Base-by-base conservation (phyloP, 257 asterid species). In the Linderniella brevidens region DNA sequence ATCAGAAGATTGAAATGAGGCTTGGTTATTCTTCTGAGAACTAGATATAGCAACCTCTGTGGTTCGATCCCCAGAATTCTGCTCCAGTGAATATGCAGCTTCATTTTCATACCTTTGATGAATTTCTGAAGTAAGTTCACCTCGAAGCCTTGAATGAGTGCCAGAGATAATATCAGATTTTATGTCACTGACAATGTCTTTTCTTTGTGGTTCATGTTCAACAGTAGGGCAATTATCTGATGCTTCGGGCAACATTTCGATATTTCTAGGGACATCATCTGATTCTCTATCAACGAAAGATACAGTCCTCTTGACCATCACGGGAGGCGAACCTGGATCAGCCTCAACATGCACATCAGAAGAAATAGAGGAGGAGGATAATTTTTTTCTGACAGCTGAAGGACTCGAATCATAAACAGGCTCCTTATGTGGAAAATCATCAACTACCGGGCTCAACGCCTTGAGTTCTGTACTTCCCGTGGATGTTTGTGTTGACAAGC, bases 371-470 rank as follows among this genome's bases (percentile, higher is more conserved):
- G 87, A 62, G 19, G 78, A 70, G 14, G 80, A 65, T 13, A 55
- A 52, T 46, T 58, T 71, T 46, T 62, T 62, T 44, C 62, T 49
- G 48, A 52, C 48, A 32, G 17, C 29, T 35, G 42, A 17, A 8
- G 95, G 93, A 65, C 95, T 84, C 9, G 74, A 58, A 61, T 84
- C 93, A 52, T 77, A 77, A 63, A 80, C 72, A n/a, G 95, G 93
- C 41, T 61, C 86, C 54, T 52, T 72, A 32, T 46, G 73, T 36
- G 64, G 58, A 10, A 37, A 43, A 10, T 75, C 80, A 46, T 62
- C 71, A 4, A 20, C 40, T 36, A 37, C 38, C 32, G 54, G 7
- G 37, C 54, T 57, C 5, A 55, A 35, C 19, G 46, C 46, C 45
- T 49, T 58, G 44, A 59, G 35, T 55, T 55, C 69, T 29, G 61